Evolutionary conservation across 306 rosid species (phyloP), one percentile per base, ranked within the genome.

Genomic region (Neltuma alba): DNA sequence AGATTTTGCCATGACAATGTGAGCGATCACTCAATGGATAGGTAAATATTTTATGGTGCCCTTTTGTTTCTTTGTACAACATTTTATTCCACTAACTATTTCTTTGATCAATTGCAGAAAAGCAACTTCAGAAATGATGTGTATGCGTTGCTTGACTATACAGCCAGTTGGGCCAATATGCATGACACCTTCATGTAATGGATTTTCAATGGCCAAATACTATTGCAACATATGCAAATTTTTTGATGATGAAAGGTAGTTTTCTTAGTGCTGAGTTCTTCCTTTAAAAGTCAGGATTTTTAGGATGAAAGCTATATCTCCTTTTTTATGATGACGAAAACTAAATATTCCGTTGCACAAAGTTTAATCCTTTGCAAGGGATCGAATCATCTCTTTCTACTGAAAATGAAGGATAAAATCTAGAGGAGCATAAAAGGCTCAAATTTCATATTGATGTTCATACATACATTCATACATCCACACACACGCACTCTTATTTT

Each of bases 1-100:
- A 90, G 99, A 80, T 96, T 90, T 92, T 96, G 98, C 85, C 99
- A 96, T 81, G 98, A 96, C 85, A 96, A 93, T 89, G 97, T 92
- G 75, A 96, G 96, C 82, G 98, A 96, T 80, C 99, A 96, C 86
- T 93, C 96, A 37, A 93, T 96, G 98, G 99, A 96, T 82, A 93
- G 99, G 99, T 96, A 88, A 25, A 86, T 30, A 54, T 72, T 77
- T 50, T 75, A 44, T 69, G 38, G 65, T 31, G 15, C 40, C 67
- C 80, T 7, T 2, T 52, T 2, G 20, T 60, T 30, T 27, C 76
- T 72, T 76, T 68, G 37, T 12, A 7, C 2, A 52, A 31, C 33
- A 1, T 31, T 34, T 65, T 45, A 33, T 31, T 69, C 73, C 36
- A 85, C 85, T 89, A 74, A 82, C 52, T 25, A 57, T 75, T 21